Percentiles rank a stretch among this genome's conserved stretches.
Evolutionary conservation across 805 yeast species (phyloP).

Genomic region (Vanderwaltozyma yarrowii): DNA sequence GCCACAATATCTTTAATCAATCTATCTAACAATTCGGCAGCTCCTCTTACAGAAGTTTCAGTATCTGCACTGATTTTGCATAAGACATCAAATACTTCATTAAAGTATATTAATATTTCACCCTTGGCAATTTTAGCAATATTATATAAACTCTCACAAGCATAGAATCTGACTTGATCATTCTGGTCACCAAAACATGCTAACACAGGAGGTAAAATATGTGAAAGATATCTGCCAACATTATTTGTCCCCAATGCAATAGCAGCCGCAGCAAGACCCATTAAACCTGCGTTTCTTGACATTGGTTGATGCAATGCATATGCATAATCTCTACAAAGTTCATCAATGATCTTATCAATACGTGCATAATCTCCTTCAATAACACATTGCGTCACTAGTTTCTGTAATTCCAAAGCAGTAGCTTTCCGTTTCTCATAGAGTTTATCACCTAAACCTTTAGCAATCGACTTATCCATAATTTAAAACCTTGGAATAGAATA

Average conservation of each 20-base stretch:
- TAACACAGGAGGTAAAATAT: conserved; percentile 83
- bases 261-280: conserved; percentile 92
- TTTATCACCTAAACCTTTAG: conserved; percentile 61
- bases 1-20: conserved; percentile 89
- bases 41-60: conserved; percentile 86
- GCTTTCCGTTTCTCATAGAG: conserved; percentile 69
- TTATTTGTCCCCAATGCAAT: conserved; percentile 82
- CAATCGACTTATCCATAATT: conserved; percentile 46
- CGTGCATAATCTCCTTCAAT: conserved; percentile 21
- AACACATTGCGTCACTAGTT: conserved; percentile 55
- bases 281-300: conserved; percentile 90
- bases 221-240: conserved; percentile 73
- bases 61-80: conserved; percentile 85
- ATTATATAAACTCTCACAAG: conserved; percentile 91
- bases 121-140: conserved; percentile 96
- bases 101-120: conserved; percentile 81
- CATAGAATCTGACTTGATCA: conserved; percentile 92
- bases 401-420: conserved; percentile 72
- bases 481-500: not conserved
- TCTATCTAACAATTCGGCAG: conserved; percentile 87
- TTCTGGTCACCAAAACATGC: conserved; percentile 96
- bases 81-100: conserved; percentile 87
- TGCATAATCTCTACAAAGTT: conserved; percentile 66
- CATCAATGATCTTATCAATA: conserved; percentile 50
- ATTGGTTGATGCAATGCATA: conserved; percentile 77